A percentile compares a stretch with the other conserved stretches of the same genome.
phyloP scores from a whole-genome alignment of 768 basidiomycete species.

The Auriscalpium vulgare region DNA sequence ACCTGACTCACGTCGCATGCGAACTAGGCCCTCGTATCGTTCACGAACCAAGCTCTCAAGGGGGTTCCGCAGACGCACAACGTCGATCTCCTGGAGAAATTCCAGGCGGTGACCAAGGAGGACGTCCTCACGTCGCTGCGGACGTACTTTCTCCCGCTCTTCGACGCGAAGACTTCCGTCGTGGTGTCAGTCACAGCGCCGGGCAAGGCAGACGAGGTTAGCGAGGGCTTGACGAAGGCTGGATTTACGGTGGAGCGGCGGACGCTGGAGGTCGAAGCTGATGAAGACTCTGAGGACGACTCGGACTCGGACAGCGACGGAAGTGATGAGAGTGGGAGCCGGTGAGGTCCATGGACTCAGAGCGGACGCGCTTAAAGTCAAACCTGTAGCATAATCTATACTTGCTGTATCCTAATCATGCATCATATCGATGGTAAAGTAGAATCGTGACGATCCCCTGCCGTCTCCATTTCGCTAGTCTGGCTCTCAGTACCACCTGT shows the following conservation, averaged over 20 bases:
- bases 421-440: neutral
- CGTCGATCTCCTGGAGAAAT: slow-evolving; percentile 68
- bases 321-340: slow-evolving; percentile 25
- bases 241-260: slow-evolving; percentile 79
- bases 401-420: slow-evolving; percentile 3
- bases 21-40: slow-evolving; percentile 68
- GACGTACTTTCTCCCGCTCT: slow-evolving; percentile 79
- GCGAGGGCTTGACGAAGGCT: slow-evolving; percentile 46
- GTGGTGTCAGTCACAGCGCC: slow-evolving; percentile 81
- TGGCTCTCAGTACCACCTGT: neutral
- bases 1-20: neutral
- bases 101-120: slow-evolving; percentile 70
- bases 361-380: neutral
- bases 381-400: neutral
- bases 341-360: neutral
- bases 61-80: slow-evolving; percentile 70
- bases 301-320: slow-evolving; percentile 27
- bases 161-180: slow-evolving; percentile 66
- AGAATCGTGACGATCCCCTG: neutral
- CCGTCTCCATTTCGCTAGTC: too few species aligned
- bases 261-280: slow-evolving; percentile 52
- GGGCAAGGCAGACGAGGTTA: slow-evolving; percentile 67
- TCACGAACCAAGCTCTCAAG: slow-evolving; percentile 87
- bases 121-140: slow-evolving; percentile 64
- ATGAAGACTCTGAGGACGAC: slow-evolving; percentile 28